phyloP scores from a whole-genome alignment of 768 basidiomycete genomes.

The Pisolithus tinctorius region DNA sequence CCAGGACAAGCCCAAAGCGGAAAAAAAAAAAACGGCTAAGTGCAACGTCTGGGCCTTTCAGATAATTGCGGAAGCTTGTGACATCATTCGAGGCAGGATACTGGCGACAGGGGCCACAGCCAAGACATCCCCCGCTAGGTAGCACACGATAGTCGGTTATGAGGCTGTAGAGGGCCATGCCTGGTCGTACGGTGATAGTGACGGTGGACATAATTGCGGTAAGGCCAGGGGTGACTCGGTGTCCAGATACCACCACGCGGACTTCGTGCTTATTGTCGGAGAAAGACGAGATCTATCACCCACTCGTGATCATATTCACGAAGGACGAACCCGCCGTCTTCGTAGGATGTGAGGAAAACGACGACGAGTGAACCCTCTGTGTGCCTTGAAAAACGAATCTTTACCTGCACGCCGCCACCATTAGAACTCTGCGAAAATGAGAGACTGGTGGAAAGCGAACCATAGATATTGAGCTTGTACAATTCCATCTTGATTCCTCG shows the following conservation, averaged over 20 bases:
- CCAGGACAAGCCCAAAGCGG: too few species aligned
- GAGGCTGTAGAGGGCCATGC: too few species aligned
- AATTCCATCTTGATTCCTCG: constrained; percentile 26
- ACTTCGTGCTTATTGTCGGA: constrained; percentile 41
- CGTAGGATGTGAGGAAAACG: constrained; percentile 40
- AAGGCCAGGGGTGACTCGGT: constrained; percentile 36
- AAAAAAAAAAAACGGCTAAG: too few species aligned
- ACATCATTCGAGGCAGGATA: too few species aligned
- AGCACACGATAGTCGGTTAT: too few species aligned
- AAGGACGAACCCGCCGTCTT: constrained; percentile 25
- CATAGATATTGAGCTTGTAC: constrained; percentile 43
- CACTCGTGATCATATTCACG: too few species aligned
- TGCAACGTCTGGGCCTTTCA: too few species aligned
- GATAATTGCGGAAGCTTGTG: too few species aligned
- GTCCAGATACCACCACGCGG: constrained; percentile 30
- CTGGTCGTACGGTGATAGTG: too few species aligned
- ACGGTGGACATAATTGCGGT: constrained; percentile 27
- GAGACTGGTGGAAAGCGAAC: constrained; percentile 16
- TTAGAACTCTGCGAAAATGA: too few species aligned
- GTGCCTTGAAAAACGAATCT: constrained; percentile 44
- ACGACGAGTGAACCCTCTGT: constrained; percentile 48
- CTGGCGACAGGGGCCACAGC: too few species aligned
- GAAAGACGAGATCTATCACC: constrained; percentile 34
- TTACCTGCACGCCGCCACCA: constrained; percentile 18
- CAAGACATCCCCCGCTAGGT: too few species aligned